Evolutionary conservation across 73 alveolate species (phyloP).

Genomic region (Paramecium tetraurelia): DNA sequence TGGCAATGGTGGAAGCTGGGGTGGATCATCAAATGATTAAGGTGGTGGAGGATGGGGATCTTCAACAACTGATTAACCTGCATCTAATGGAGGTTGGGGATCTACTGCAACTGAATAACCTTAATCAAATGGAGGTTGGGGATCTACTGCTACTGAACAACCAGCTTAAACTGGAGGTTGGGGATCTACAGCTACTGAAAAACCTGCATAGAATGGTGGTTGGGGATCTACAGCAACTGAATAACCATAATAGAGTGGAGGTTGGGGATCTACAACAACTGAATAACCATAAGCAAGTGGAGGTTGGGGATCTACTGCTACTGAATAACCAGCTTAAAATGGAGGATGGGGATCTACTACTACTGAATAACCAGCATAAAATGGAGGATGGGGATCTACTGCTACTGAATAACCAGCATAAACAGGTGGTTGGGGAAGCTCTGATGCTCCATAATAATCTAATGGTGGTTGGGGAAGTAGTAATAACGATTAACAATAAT

Average conservation of each 20-base stretch:
- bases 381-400: not conserved
- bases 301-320: not conserved
- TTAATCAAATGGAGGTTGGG: not conserved
- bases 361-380: not conserved
- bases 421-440: not conserved
- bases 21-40: not conserved
- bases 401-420: not conserved
- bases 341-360: not conserved
- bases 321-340: not conserved
- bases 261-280: not conserved
- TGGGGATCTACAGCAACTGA: not conserved
- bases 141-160: not conserved
- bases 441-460: not conserved
- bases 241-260: not conserved
- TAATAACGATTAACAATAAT: not conserved
- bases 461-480: conserved; percentile 30
- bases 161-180: not conserved
- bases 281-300: not conserved
- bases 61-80: not conserved
- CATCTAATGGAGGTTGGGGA: conserved; percentile 5
- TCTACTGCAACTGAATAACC: not conserved
- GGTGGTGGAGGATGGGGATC: conserved; percentile 38
- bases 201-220: not conserved
- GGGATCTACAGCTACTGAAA: not conserved
- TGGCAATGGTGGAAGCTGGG: not conserved